Base-by-base conservation (phyloP, 371 early-diverging fungal genomes). In the Circinella minor region DNA sequence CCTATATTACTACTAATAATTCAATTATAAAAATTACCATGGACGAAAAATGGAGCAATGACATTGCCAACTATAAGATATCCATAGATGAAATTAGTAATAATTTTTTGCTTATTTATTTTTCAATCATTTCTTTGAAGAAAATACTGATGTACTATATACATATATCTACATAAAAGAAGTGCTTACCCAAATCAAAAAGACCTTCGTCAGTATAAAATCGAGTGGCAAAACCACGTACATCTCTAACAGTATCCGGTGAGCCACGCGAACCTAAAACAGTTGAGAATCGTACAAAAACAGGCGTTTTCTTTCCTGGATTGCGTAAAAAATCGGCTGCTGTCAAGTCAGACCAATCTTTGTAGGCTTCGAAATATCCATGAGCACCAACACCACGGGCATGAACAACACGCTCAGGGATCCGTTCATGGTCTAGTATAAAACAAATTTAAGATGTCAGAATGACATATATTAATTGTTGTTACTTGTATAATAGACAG, bases 161-260 rank as follows among this genome's bases (percentile, higher is more conserved):
- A 27, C 2, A 27, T 27, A 27, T 27, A 27, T n/a, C n/a, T 27
- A 27, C 27, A 27, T 27, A 27, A 27, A 27, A 27, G 27, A 51
- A 51, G 4, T 34, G n/a, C 34, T 59, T 57, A 70, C 71, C 68
- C 11, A 80, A 38, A 69, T 81, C 89, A 73, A 81, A 87, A 48
- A 79, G 78, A 27, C 89, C 89, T 75, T 89, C 87, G 11, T 86
- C 87, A 0, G 89, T 89, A 70, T 86, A 89, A 70, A 89, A 85
- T 36, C 86, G 84, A 36, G 81, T 70, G 36, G 89, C 87, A 70
- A 89, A 89, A 3, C 89, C 89, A 55, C 86, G 85, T 9, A 82
- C 82, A 65, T 89, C 88, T 46, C 89, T 75, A 2, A 80, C 87
- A 4, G 87, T 84, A 71, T 88, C 88, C 9, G 84, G 68, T 10